These are phyloP conservation scores for Talaromyces adpressus DNA, from an alignment of 495 filamentous ascomycete genomes.

Conservation along the genomic window DNA sequence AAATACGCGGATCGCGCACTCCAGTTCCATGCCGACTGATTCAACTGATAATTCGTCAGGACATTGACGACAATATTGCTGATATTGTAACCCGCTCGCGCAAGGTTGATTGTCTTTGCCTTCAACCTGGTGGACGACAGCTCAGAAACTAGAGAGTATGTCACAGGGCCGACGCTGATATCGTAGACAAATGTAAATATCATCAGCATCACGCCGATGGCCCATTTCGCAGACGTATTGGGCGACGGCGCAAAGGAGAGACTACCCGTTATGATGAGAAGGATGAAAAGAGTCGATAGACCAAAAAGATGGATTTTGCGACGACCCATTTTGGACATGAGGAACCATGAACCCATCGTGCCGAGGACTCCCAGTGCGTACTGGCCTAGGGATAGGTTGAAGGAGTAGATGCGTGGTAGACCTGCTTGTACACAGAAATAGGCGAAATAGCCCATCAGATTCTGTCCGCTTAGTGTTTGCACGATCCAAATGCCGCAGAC, in stretches of 20 bases:
- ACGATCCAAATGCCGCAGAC: constrained; percentile 51
- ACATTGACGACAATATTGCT: constrained; percentile 21
- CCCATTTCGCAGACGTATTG: constrained; percentile 17
- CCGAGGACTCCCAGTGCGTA: constrained; percentile 42
- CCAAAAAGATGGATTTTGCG: constrained; percentile 33
- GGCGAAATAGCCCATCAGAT: constrained; percentile 22
- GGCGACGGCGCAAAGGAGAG: constrained; percentile 9
- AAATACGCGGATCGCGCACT: constrained; percentile 33
- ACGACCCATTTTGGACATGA: constrained; percentile 39
- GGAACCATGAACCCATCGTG: constrained; percentile 43
- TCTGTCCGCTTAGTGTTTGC: constrained; percentile 22
- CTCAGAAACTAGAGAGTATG: constrained; percentile 28
- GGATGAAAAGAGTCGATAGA: constrained; percentile 11
- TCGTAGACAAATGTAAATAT: constrained; percentile 33
- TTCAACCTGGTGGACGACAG: constrained; percentile 29
- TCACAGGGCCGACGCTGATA: constrained; percentile 33
- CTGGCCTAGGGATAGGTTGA: constrained; percentile 25
- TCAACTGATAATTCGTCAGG: constrained; percentile 27
- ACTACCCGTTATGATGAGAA: not conserved
- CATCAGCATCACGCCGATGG: constrained; percentile 25
- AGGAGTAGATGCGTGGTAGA: constrained; percentile 19
- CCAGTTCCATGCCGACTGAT: constrained; percentile 31
- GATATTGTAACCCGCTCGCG: constrained; percentile 26
- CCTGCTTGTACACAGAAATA: constrained; percentile 41
- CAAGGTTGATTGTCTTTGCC: constrained; percentile 30